These are phyloP conservation scores for Eragrostis curvula DNA, from an alignment of 176 grass and related monocot species.

Conservation along the genomic window DNA sequence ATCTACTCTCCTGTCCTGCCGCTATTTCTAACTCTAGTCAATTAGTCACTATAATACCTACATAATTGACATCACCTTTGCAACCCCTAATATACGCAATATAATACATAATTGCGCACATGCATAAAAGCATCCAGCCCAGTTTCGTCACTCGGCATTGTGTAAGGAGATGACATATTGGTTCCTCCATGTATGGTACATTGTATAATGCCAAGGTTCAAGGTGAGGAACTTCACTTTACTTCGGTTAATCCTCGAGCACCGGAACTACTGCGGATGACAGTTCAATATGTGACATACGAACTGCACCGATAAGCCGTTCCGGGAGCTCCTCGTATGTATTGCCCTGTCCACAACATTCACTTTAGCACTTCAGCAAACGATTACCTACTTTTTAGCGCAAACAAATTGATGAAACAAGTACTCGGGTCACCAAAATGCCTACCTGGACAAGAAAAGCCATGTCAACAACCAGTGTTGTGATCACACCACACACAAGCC, in stretches of 20 bases:
- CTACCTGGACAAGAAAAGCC: slow-evolving; percentile 98
- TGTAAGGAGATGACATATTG: slow-evolving; percentile 3
- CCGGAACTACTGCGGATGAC: slow-evolving; percentile 74
- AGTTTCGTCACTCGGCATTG: slow-evolving; percentile 7
- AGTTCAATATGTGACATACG: slow-evolving; percentile 86
- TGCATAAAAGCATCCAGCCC: slow-evolving; percentile 5
- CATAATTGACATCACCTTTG: background rate
- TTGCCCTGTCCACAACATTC: slow-evolving; percentile 53
- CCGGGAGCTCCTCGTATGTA: slow-evolving; percentile 81
- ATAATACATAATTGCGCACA: slow-evolving; percentile 36
- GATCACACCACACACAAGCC: slow-evolving; percentile 87
- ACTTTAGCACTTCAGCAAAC: background rate
- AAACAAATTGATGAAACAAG: background rate
- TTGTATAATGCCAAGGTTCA: slow-evolving; percentile 29
- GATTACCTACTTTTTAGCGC: background rate
- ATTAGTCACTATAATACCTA: slow-evolving; percentile 27
- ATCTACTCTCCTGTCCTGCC: slow-evolving; percentile 1
- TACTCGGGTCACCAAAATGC: background rate
- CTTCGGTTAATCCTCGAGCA: slow-evolving; percentile 56
- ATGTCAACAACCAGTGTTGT: slow-evolving; percentile 96
- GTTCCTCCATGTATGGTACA: slow-evolving; percentile 29
- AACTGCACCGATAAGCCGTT: slow-evolving; percentile 93
- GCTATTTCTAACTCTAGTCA: slow-evolving; percentile 40
- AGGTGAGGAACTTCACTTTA: background rate
- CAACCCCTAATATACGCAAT: background rate